These are phyloP conservation scores for Tephrocybe rancida DNA, from an alignment of 768 basidiomycete genomes.

Conservation along the genomic window DNA sequence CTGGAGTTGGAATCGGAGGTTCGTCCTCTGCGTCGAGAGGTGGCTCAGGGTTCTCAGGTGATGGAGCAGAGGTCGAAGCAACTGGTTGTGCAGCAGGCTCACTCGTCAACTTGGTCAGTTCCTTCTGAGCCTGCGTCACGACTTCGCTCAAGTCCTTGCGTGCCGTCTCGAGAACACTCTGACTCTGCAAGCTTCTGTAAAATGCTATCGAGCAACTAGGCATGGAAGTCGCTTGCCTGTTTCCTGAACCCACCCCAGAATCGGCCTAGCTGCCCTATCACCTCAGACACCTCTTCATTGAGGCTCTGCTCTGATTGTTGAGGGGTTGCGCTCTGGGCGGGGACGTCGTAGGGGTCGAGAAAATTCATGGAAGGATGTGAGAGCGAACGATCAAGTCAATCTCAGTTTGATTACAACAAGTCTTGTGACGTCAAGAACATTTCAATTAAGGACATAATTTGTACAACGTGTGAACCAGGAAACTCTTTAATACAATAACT, in stretches of 20 bases:
- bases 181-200: slow-evolving; percentile 33
- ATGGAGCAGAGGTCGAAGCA: slow-evolving; percentile 13
- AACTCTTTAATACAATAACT: slow-evolving; percentile 8
- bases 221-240: slow-evolving; percentile 55
- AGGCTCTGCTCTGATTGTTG: slow-evolving; percentile 56
- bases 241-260: slow-evolving; percentile 93
- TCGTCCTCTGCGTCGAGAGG: slow-evolving; percentile 16
- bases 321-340: slow-evolving; percentile 50
- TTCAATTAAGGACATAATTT: slow-evolving; percentile 2
- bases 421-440: slow-evolving; percentile 8
- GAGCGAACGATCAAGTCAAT: background rate
- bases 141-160: slow-evolving; percentile 73
- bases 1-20: slow-evolving; percentile 10
- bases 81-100: slow-evolving; percentile 19
- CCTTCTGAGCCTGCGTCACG: slow-evolving; percentile 80
- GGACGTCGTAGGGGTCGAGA: slow-evolving; percentile 68
- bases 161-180: slow-evolving; percentile 66
- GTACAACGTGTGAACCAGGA: slow-evolving; percentile 10
- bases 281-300: slow-evolving; percentile 88
- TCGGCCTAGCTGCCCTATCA: slow-evolving; percentile 81
- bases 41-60: slow-evolving; percentile 24
- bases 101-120: slow-evolving; percentile 61
- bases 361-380: slow-evolving; percentile 59
- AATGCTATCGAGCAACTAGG: background rate
- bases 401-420: slow-evolving; percentile 2